Evolutionary conservation across 2,329 filamentous ascomycete species (phyloP), one percentile per base, ranked within the genome.

Genomic region (Aspergillus hortae): DNA sequence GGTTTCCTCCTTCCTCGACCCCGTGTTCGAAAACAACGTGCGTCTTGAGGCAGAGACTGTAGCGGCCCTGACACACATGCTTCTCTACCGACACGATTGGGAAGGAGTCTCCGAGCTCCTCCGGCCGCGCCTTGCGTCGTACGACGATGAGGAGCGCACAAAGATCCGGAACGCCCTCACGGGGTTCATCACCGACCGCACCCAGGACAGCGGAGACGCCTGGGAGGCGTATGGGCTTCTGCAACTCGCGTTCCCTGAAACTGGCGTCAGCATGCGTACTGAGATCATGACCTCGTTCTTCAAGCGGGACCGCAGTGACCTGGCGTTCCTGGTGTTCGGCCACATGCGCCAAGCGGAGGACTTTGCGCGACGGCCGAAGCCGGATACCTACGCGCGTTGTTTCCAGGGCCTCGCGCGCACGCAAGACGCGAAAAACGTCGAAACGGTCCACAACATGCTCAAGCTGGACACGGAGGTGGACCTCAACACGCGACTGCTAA

Each of bases 401-500:
- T 87, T 97, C 52, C 82, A 89, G 54, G 89, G 90, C 2, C 81
- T 96, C 21, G 86, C 86, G 3, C 74, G 75, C 27, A 77, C 78
- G 7, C 73, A 69, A 12, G 84, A 88, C 61, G 64, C 73, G 1
- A 84, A 89, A 51, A 85, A 84, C 40, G 74, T 96, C 17, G 83
- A 85, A 53, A 83, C 88, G 56, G 82, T 95, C 2, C 88, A 96
- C 74, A 96, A 96, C 67, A 92, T 96, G 83, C 79, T 96, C 59
- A 97, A 96, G 74, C 86, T 96, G 69, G 94, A 99, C 68, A 80
- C 86, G n/a, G 82, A 83, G 40, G 80, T 97, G 35, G 85, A 92
- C 60, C 80, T 87, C 4, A 85, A 82, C 60, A 97, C 92, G 0
- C 78, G 77, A 50, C 77, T 97, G 2, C 84, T 87, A 61, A 97